These are phyloP conservation scores for Limnomonas spitsbergensis DNA, from an alignment of 139 green algal species.

Conservation along the genomic window DNA sequence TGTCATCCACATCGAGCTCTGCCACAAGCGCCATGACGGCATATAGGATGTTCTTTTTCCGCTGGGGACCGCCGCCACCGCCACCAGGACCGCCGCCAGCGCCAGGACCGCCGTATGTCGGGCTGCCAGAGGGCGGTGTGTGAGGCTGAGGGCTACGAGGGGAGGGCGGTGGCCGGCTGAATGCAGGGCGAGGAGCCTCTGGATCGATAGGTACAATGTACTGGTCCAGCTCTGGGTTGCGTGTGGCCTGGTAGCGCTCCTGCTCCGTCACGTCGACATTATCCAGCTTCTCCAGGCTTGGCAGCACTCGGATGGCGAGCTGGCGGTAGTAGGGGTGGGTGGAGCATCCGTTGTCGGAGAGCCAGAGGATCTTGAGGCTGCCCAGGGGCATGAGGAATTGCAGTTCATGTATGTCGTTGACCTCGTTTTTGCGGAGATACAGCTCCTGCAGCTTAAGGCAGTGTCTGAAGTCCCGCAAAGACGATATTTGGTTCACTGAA, in stretches of 20 bases:
- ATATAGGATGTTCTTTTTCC: constrained; percentile 59
- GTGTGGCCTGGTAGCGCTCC: background rate
- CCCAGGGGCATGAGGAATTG: constrained; percentile 41
- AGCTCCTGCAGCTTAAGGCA: constrained; percentile 42
- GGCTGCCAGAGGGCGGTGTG: background rate
- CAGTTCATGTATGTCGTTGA: constrained; percentile 52
- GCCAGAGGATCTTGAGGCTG: constrained; percentile 50
- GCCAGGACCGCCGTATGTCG: background rate
- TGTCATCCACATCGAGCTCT: constrained; percentile 52
- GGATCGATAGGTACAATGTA: background rate
- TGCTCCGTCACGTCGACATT: constrained; percentile 36
- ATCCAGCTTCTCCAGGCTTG: constrained; percentile 52
- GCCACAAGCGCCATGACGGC: constrained; percentile 65
- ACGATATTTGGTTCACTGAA: constrained; percentile 57
- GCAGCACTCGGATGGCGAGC: constrained; percentile 25
- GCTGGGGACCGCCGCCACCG: background rate
- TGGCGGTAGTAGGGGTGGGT: constrained; percentile 47
- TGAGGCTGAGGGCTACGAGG: background rate
- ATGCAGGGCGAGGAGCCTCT: background rate
- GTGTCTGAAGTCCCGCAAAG: constrained; percentile 45
- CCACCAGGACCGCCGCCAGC: background rate
- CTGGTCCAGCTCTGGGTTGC: constrained; percentile 17
- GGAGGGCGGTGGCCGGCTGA: background rate
- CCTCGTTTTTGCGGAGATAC: constrained; percentile 69
- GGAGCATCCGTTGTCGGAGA: constrained; percentile 67